Evolutionary conservation across 2,329 filamentous ascomycete genomes (phyloP), one percentile per base, ranked within the genome.

Genomic region (Colletotrichum tabaci): DNA sequence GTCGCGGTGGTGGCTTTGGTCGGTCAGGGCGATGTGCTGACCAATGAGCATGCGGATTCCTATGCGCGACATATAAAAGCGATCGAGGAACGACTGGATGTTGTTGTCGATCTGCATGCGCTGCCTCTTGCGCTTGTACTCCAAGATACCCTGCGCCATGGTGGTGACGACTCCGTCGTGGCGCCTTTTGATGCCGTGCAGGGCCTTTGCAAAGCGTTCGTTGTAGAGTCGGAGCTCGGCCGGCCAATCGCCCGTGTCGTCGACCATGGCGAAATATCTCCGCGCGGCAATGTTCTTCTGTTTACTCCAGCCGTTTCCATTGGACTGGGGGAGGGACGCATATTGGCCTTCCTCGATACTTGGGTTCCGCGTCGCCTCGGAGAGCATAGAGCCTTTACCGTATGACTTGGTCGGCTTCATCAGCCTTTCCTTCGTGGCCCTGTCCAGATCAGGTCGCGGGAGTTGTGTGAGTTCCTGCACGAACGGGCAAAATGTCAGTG

Each of bases 51-150:
- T 99, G 77, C 96, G 94, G 77, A 99, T 99, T 75, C 96, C 96
- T 79, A 99, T 99, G 74, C 96, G 94, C 55, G 95, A 98, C 96
- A 99, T 99, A 87, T 99, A 99, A 84, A 99, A 99, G 71, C 96
- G 94, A 84, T 99, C 96, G 75, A 99, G 90, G 86, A 99, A 99
- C 66, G 94, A 92, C 82, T 99, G 96, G 71, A 99, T 98, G 77
- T 95, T 97, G 81, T 95, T 92, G 84, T 98, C 96, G 79, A 99
- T 99, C 80, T 98, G 96, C 92, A 98, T 96, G 65, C 96, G 91
- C 87, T 99, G 96, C 73, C 95, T 91, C 80, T 93, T 96, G 67
- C 96, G 94, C 86, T 99, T 99, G 88, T 97, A 99, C 84, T 99
- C 96, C 71, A 98, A 89, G 76, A 99, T 98, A 72, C 96, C 96